Conservation (phyloP, 192 early-diverging fungal genomes). For the Backusella westeae region DNA sequence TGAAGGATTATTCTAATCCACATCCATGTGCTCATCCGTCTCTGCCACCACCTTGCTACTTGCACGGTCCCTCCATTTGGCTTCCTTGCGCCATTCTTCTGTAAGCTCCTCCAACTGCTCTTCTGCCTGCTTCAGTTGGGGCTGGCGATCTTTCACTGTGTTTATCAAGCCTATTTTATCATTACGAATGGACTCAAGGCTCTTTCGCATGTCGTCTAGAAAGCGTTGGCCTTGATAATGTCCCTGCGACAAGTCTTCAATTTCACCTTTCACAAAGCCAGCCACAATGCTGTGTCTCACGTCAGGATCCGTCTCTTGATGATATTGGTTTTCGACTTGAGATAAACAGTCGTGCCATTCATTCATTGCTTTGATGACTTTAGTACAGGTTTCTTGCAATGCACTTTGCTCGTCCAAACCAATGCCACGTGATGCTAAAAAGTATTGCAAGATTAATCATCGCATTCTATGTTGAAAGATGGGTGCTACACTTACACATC, state of each 20-base stretch:
- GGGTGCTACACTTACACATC: background rate
- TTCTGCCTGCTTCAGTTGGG: slow-evolving; percentile 10
- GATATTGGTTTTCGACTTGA: background rate
- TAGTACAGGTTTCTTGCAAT: background rate
- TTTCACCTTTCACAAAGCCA: background rate
- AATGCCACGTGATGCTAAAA: background rate
- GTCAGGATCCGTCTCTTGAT: background rate
- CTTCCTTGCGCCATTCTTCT: slow-evolving; percentile 37
- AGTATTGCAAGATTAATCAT: too few relatives aligned
- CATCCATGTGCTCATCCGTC: background rate
- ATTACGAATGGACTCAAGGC: background rate
- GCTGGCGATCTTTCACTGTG: background rate
- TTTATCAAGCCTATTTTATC: background rate
- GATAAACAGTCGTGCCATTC: background rate
- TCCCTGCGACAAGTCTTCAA: background rate
- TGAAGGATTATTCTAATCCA: slow-evolving; percentile 48
- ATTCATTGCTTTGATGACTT: background rate
- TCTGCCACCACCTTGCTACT: slow-evolving; percentile 39
- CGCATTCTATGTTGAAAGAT: too few relatives aligned
- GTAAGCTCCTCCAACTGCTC: slow-evolving; percentile 43
- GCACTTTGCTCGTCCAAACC: background rate
- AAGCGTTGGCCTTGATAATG: background rate
- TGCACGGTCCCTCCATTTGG: slow-evolving; percentile 46
- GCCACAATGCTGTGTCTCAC: background rate
- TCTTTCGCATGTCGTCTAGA: background rate